phyloP scores from a whole-genome alignment of 306 rosid species.

The Neltuma alba region DNA sequence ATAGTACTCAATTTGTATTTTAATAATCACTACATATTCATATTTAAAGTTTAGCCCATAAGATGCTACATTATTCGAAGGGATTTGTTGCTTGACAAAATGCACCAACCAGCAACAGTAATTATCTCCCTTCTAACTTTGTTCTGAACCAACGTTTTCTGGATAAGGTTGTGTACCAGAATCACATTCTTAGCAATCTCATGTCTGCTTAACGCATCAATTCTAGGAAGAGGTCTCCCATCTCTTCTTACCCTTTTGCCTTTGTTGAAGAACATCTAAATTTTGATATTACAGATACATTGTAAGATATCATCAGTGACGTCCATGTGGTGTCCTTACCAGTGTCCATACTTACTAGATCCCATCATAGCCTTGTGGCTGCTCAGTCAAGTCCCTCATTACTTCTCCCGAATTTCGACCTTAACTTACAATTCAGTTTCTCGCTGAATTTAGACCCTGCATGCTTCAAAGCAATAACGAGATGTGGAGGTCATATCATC shows the following conservation, averaged over 20 bases:
- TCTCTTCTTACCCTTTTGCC: neutral
- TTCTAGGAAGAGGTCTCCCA: neutral
- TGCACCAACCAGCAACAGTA: neutral
- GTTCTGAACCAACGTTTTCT: neutral
- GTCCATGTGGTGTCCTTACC: neutral
- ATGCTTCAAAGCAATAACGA: neutral
- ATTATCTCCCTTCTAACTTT: neutral
- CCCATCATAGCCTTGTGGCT: neutral
- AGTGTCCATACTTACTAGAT: neutral
- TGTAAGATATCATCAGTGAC: neutral
- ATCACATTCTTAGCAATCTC: constrained; percentile 5
- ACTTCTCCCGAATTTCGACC: neutral
- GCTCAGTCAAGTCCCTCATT: neutral
- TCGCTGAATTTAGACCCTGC: neutral
- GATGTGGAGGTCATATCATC: neutral
- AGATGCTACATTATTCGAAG: constrained; percentile 11
- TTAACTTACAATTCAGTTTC: neutral
- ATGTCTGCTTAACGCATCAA: neutral
- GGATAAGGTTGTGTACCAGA: neutral
- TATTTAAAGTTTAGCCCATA: neutral
- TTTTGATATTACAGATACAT: neutral
- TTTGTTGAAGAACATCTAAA: neutral
- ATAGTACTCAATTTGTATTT: neutral
- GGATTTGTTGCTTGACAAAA: neutral
- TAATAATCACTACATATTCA: neutral